A percentile compares a stretch with the other conserved stretches of the same genome.
Conservation (phyloP, 306 rosid genomes). For the Pterocarpus macrocarpus region DNA sequence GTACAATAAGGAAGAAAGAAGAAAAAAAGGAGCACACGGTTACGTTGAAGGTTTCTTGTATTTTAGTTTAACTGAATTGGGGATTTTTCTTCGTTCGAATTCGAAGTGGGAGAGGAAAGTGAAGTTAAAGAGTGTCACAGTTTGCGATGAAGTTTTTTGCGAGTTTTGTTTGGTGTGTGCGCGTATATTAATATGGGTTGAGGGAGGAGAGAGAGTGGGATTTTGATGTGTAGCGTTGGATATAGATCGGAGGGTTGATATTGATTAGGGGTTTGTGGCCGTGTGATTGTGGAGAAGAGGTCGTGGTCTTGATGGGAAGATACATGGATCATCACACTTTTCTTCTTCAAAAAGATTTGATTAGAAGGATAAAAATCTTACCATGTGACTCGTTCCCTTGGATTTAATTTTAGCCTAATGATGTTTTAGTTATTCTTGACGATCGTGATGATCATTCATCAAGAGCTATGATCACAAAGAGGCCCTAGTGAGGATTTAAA, state of each 20-base stretch:
- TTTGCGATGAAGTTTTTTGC: slow-evolving; percentile 39
- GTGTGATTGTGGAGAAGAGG: slow-evolving; percentile 30
- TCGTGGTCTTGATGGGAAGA: slow-evolving; percentile 49
- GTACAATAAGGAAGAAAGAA: not conserved
- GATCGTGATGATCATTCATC: not conserved
- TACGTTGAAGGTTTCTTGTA: slow-evolving; percentile 1
- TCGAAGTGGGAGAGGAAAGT: not conserved
- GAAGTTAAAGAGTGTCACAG: not conserved
- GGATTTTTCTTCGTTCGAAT: not conserved
- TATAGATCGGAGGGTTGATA: slow-evolving; percentile 11
- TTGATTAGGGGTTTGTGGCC: slow-evolving; percentile 13
- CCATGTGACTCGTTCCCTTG: slow-evolving; percentile 37
- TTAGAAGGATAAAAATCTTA: not conserved
- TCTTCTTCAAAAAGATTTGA: not conserved
- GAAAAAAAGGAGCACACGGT: not conserved
- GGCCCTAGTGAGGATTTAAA: not conserved
- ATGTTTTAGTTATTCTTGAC: not conserved
- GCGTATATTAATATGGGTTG: slow-evolving; percentile 31
- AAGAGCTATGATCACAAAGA: not conserved
- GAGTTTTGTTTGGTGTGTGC: slow-evolving; percentile 34
- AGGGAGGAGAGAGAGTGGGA: slow-evolving; percentile 34
- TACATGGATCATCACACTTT: slow-evolving; percentile 37
- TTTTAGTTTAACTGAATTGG: not conserved
- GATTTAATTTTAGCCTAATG: slow-evolving; percentile 7
- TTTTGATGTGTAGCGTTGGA: slow-evolving; percentile 57